phyloP scores from a whole-genome alignment of 2,329 filamentous ascomycete genomes.

The Neofusicoccum laricinum region DNA sequence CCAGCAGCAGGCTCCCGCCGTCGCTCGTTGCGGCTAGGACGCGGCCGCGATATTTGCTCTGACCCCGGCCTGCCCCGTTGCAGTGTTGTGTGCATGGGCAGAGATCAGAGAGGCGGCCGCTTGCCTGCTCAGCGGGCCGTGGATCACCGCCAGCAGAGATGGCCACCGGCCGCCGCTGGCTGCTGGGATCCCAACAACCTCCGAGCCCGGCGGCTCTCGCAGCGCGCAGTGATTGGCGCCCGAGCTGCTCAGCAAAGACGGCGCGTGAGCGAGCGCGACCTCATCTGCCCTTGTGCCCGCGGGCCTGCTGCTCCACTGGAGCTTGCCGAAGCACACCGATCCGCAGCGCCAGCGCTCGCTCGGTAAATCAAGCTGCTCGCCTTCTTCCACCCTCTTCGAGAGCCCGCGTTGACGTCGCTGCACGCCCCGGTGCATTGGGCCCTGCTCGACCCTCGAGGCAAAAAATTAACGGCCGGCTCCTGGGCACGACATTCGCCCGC shows the following conservation, averaged over 20 bases:
- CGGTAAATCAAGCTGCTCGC: conserved; percentile 5
- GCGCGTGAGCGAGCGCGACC: neutral
- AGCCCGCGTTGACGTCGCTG: conserved; percentile 15
- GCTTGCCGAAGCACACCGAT: conserved; percentile 16
- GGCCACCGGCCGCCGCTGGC: neutral
- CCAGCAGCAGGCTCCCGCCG: neutral
- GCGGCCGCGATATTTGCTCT: neutral
- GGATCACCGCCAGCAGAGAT: conserved; percentile 3
- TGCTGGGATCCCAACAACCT: conserved; percentile 10
- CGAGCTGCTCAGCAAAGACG: neutral
- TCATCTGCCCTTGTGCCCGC: neutral
- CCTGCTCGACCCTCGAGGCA: conserved; percentile 10
- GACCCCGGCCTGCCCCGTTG: neutral
- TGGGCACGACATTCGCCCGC: conserved; percentile 2
- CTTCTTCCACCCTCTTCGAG: conserved; percentile 12
- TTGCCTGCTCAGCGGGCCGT: neutral
- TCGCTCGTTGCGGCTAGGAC: conserved; percentile 4
- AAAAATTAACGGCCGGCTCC: conserved; percentile 12
- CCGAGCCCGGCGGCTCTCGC: neutral
- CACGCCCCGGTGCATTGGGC: conserved; percentile 8
- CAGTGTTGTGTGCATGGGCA: neutral
- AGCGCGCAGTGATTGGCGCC: neutral
- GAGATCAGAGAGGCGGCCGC: neutral
- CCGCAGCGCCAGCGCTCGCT: conserved; percentile 7
- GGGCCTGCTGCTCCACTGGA: conserved; percentile 14